Evolutionary conservation across 2,329 filamentous ascomycete species (phyloP).

Genomic region (Orbilia brochopaga): DNA sequence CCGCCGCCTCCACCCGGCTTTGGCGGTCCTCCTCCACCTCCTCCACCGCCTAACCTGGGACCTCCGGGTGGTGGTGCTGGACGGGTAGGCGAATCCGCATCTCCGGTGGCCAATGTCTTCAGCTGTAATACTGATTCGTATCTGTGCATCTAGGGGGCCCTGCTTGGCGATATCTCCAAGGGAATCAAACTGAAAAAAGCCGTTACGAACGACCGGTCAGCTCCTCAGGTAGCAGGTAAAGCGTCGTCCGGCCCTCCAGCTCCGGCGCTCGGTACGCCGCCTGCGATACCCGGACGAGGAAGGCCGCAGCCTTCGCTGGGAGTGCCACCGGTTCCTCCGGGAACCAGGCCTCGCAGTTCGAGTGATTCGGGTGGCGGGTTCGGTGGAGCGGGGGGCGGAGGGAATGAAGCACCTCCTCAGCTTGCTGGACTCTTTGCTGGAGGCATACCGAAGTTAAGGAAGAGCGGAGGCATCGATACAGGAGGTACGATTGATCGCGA

Average conservation of each 20-base stretch:
- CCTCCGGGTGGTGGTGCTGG: conserved; percentile 40
- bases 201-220: conserved; percentile 89
- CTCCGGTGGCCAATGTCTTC: conserved; percentile 16
- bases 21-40: conserved; percentile 52
- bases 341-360: conserved; percentile 42
- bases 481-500: conserved; percentile 62
- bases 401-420: conserved; percentile 73
- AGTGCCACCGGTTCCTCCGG: conserved; percentile 38
- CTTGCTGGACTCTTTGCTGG: conserved; percentile 87
- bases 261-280: conserved; percentile 21
- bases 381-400: conserved; percentile 56
- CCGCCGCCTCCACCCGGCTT: conserved; percentile 51
- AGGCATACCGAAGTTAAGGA: conserved; percentile 93
- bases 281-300: conserved; percentile 34
- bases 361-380: conserved; percentile 40
- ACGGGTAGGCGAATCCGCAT: conserved; percentile 39
- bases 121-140: conserved; percentile 32
- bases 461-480: conserved; percentile 78
- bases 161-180: conserved; percentile 84
- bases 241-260: conserved; percentile 61
- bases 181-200: conserved; percentile 81
- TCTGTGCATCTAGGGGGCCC: conserved; percentile 69
- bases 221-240: conserved; percentile 69
- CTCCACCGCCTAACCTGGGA: conserved; percentile 51
- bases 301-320: conserved; percentile 21